Conservation (phyloP, 73 alveolate genomes). For the Symbiodinium natans region DNA sequence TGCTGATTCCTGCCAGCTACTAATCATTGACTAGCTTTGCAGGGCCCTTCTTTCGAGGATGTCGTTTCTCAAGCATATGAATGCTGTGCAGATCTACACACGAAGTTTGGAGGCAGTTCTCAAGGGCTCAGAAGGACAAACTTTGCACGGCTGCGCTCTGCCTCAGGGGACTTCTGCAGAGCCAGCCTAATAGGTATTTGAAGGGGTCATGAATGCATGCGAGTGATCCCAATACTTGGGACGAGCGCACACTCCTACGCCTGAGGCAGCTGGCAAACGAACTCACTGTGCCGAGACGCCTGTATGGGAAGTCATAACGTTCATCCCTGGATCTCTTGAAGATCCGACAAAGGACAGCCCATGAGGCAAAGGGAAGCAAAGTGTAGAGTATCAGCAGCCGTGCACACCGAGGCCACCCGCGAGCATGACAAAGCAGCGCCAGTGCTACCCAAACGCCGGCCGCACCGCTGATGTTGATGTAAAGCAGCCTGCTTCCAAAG, state of each 20-base stretch:
- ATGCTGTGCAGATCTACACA: too few relatives aligned
- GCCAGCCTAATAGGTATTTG: background rate
- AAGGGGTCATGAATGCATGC: background rate
- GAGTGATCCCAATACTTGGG: too few relatives aligned
- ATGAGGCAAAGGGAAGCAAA: conserved; percentile 41
- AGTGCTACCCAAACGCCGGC: conserved; percentile 46
- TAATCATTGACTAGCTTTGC: too few relatives aligned
- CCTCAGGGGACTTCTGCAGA: too few relatives aligned
- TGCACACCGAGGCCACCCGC: conserved; percentile 57
- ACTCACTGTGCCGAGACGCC: conserved; percentile 36
- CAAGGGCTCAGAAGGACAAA: too few relatives aligned
- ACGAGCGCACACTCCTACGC: background rate
- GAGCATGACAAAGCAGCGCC: conserved; percentile 32
- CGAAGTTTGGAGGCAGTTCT: too few relatives aligned
- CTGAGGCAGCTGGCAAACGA: background rate
- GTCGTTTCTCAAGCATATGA: too few relatives aligned
- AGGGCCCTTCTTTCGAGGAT: too few relatives aligned
- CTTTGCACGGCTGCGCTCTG: too few relatives aligned
- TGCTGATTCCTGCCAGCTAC: conserved; percentile 77
- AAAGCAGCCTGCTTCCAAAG: conserved; percentile 8
- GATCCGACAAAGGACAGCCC: conserved; percentile 40
- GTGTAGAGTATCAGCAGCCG: conserved; percentile 31
- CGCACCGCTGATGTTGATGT: conserved; percentile 81
- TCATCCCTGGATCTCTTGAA: conserved; percentile 51
- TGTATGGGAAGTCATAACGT: conserved; percentile 67